A percentile compares a stretch with the other conserved stretches of the same genome.
Conservation (phyloP, 331 rosid genomes). For the Saraca asoca region DNA sequence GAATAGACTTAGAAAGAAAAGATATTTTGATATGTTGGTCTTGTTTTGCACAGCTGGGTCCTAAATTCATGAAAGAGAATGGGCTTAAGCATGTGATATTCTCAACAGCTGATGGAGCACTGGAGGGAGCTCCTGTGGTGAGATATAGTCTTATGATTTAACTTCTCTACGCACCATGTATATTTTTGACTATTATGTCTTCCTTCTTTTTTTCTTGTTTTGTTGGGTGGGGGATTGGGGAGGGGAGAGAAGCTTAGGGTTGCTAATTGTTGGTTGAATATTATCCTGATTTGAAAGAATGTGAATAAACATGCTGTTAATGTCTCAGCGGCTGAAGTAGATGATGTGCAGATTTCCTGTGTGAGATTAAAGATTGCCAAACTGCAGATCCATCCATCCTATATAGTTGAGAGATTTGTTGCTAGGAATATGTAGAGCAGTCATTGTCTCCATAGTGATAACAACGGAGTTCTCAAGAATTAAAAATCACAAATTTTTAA, state of each 20-base stretch:
- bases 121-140: conserved; percentile 99
- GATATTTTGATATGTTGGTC: conserved; percentile 8
- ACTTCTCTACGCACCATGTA: too few species aligned
- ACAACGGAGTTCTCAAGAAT: neutral
- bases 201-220: too few species aligned
- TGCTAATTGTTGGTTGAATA: conserved; percentile 16
- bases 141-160: conserved; percentile 28
- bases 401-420: neutral
- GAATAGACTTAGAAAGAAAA: neutral
- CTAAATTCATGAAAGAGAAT: conserved; percentile 80
- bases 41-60: conserved; percentile 71
- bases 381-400: conserved; percentile 15
- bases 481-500: neutral
- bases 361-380: neutral
- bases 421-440: conserved; percentile 6
- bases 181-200: too few species aligned
- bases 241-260: conserved; percentile 10
- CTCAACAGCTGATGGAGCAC: conserved; percentile 96
- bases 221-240: too few species aligned
- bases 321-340: conserved; percentile 18
- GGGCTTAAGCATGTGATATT: conserved; percentile 74
- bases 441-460: conserved; percentile 6
- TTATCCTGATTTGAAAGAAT: conserved; percentile 11
- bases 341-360: conserved; percentile 12
- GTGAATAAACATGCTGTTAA: neutral